Conservation (phyloP, 352 stramenopile species). For the Phytophthora agathidicida region DNA sequence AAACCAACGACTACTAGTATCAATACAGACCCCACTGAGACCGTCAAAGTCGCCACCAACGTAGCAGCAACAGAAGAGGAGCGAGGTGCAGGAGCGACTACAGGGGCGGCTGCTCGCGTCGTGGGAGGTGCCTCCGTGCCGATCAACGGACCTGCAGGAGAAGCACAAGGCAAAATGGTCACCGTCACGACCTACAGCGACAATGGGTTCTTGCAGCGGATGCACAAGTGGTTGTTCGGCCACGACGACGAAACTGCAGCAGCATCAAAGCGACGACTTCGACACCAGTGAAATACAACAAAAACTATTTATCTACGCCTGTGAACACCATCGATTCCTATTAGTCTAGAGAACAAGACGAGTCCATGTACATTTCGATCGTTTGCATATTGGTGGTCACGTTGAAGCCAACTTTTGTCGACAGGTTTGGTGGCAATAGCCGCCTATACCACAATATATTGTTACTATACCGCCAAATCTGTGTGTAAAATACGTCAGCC, state of each 20-base stretch:
- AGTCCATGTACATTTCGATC: too few species aligned
- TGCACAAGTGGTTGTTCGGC: constrained; percentile 17
- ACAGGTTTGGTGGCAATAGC: too few species aligned
- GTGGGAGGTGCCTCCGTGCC: neutral
- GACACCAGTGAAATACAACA: constrained; percentile 4
- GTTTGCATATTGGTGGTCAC: too few species aligned
- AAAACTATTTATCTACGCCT: neutral
- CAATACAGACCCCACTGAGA: neutral
- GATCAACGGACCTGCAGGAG: neutral
- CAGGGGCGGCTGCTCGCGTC: neutral
- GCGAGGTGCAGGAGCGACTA: neutral
- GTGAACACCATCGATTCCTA: too few species aligned
- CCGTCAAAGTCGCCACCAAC: neutral
- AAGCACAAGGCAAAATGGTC: neutral
- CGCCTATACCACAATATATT: too few species aligned
- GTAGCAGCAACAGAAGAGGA: constrained; percentile 2
- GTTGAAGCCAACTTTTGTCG: too few species aligned
- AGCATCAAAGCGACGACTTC: constrained; percentile 10
- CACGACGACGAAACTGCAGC: too few species aligned
- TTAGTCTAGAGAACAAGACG: neutral
- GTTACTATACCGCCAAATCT: too few species aligned
- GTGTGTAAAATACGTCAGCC: too few species aligned
- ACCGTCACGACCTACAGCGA: constrained; percentile 10
- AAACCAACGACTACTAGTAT: neutral
- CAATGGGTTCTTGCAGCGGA: constrained; percentile 9